Percentiles rank a stretch among this genome's conserved stretches.
Evolutionary conservation across 306 rosid species (phyloP).

Genomic region (Pyrus pyrifolia): DNA sequence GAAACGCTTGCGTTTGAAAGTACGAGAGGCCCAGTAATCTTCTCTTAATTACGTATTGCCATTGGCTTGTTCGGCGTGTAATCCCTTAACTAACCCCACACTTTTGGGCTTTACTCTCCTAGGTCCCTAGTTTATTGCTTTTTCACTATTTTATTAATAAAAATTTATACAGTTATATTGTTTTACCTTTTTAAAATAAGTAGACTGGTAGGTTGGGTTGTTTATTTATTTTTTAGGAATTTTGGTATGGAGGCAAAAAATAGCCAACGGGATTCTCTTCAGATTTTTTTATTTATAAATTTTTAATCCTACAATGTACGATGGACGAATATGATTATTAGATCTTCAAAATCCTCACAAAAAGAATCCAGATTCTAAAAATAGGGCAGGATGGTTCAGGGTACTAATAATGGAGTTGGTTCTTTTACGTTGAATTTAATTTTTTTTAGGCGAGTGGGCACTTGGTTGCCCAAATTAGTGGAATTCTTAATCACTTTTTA

Average conservation of each 20-base stretch:
- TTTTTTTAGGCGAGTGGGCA: not conserved
- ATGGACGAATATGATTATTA: too few species aligned
- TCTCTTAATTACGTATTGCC: slow-evolving; percentile 18
- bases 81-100: slow-evolving; percentile 1
- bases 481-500: not conserved
- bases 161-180: too few species aligned
- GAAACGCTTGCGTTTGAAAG: slow-evolving; percentile 16
- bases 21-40: slow-evolving; percentile 30
- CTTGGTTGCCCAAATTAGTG: not conserved
- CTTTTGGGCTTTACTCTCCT: not conserved
- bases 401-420: not conserved
- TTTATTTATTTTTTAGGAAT: not conserved
- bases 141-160: not conserved
- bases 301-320: fast-evolving
- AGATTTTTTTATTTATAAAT: too few species aligned
- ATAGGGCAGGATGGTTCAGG: not conserved
- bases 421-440: not conserved
- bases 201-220: not conserved
- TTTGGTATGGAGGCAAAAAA: not conserved
- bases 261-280: too few species aligned
- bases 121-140: not conserved
- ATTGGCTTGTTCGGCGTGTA: not conserved
- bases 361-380: fast-evolving
- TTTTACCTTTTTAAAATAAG: too few species aligned
- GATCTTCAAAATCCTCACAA: too few species aligned